Percentiles rank a stretch among this genome's conserved stretches.
Conservation (phyloP, 352 stramenopile genomes). For the Halophytophthora polymorphica region DNA sequence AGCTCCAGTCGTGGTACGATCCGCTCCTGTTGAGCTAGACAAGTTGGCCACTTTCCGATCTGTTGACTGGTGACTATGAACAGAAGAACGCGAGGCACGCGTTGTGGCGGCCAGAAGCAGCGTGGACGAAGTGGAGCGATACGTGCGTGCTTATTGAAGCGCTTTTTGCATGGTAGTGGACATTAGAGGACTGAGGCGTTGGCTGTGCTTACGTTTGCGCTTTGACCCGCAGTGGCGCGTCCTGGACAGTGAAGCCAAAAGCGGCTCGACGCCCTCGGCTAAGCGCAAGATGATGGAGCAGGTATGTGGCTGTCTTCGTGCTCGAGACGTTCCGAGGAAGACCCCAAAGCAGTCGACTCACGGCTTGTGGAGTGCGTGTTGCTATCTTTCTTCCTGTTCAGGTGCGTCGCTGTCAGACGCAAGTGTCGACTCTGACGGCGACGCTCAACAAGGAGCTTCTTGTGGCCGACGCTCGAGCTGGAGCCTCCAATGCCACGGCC, state of each 20-base stretch:
- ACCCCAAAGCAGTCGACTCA: background rate
- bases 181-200: background rate
- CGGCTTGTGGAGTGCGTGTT: background rate
- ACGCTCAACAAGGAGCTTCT: conserved; percentile 60
- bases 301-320: background rate
- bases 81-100: conserved; percentile 41
- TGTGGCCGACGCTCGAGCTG: conserved; percentile 35
- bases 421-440: conserved; percentile 45
- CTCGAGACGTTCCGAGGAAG: background rate
- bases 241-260: conserved; percentile 57
- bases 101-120: conserved; percentile 39
- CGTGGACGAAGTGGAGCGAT: conserved; percentile 75
- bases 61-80: background rate
- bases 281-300: conserved; percentile 54
- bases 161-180: background rate
- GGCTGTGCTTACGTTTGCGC: conserved; percentile 1
- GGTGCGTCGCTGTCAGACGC: conserved; percentile 41
- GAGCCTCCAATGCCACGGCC: conserved; percentile 15
- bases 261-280: conserved; percentile 12
- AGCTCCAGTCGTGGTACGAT: conserved; percentile 23
- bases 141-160: conserved; percentile 23
- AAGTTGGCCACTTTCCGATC: background rate
- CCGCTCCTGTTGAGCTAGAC: background rate
- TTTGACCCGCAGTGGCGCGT: conserved; percentile 44
- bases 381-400: conserved; percentile 3